A percentile compares a stretch with the other conserved stretches of the same genome.
phyloP scores from a whole-genome alignment of 257 asterid species.

The Solanum chiquidenum region DNA sequence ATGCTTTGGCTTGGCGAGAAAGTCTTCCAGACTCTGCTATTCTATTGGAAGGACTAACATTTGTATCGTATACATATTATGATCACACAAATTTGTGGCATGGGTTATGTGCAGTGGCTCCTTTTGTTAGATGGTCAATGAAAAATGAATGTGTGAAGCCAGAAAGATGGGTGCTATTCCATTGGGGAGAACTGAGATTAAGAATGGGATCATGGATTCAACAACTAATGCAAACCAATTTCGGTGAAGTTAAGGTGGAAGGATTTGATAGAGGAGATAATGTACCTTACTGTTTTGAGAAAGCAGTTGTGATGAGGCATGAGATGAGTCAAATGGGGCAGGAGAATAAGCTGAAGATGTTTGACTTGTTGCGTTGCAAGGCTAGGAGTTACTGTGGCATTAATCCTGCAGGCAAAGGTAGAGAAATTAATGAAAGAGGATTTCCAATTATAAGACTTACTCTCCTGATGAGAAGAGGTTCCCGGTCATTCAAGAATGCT shows the following conservation, averaged over 20 bases:
- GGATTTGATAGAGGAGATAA: conserved; percentile 7
- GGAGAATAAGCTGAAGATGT: conserved; percentile 16
- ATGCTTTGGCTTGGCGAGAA: conserved; percentile 25
- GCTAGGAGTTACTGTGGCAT: conserved; percentile 20
- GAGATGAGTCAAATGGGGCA: conserved; percentile 15
- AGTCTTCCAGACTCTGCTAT: conserved; percentile 19
- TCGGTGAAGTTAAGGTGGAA: conserved; percentile 20
- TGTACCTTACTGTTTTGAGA: conserved; percentile 29
- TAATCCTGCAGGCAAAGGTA: conserved; percentile 4
- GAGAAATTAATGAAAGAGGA: conserved; percentile 7
- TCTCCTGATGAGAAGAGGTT: conserved; percentile 20
- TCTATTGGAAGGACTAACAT: conserved; percentile 24
- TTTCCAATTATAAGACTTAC: conserved; percentile 18
- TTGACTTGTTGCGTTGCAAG: conserved; percentile 19
- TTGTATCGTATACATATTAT: conserved; percentile 22
- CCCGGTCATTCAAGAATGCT: conserved; percentile 27
- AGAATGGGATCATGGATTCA: conserved; percentile 27
- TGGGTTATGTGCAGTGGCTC: conserved; percentile 20
- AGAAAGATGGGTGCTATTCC: conserved; percentile 23
- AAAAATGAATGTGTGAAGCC: conserved; percentile 19
- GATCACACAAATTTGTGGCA: conserved; percentile 26
- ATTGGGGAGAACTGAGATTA: conserved; percentile 22
- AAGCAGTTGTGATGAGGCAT: conserved; percentile 27
- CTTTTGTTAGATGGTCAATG: conserved; percentile 28
- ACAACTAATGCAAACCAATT: conserved; percentile 5